Evolutionary conservation across 2,329 filamentous ascomycete genomes (phyloP).

Genomic region (Echinosphaeria canescens): DNA sequence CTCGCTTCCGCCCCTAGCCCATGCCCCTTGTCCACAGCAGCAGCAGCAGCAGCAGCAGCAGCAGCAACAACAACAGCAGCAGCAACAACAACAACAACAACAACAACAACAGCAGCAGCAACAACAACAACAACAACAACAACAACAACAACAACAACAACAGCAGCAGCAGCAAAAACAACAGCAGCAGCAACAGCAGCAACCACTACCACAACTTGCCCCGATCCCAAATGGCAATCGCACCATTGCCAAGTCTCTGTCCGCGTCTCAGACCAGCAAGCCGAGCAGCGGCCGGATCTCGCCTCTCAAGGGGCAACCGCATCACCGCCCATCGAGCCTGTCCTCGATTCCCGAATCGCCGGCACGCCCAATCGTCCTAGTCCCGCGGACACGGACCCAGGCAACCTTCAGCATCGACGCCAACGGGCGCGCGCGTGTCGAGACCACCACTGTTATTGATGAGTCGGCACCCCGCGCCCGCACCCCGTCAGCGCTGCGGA

Average conservation of each 20-base stretch:
- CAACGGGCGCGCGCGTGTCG: slow-evolving; percentile 33
- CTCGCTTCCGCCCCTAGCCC: slow-evolving; percentile 20
- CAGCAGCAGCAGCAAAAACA: too few species aligned
- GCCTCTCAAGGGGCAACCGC: slow-evolving; percentile 26
- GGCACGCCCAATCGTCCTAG: too few species aligned
- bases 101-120: too few species aligned
- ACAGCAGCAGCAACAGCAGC: slow-evolving; percentile 14
- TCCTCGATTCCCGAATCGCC: slow-evolving; percentile 34
- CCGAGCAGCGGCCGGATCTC: slow-evolving; percentile 25
- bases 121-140: too few species aligned
- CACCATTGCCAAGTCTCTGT: slow-evolving; percentile 12
- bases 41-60: slow-evolving; percentile 1
- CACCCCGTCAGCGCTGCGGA: slow-evolving; percentile 4
- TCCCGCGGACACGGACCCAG: slow-evolving; percentile 26
- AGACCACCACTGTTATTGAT: slow-evolving; percentile 22
- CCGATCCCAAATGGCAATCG: slow-evolving; percentile 15
- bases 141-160: too few species aligned
- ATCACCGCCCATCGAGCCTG: slow-evolving; percentile 25
- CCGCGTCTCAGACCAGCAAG: slow-evolving; percentile 12
- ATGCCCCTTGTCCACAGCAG: too few species aligned
- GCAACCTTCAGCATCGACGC: slow-evolving; percentile 42
- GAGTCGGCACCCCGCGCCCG: slow-evolving; percentile 4
- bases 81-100: too few species aligned
- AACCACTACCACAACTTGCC: slow-evolving; percentile 21
- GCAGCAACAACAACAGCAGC: slow-evolving; percentile 6